phyloP scores from a whole-genome alignment of 2,329 filamentous ascomycete species.

The Emydomyces testavorans region DNA sequence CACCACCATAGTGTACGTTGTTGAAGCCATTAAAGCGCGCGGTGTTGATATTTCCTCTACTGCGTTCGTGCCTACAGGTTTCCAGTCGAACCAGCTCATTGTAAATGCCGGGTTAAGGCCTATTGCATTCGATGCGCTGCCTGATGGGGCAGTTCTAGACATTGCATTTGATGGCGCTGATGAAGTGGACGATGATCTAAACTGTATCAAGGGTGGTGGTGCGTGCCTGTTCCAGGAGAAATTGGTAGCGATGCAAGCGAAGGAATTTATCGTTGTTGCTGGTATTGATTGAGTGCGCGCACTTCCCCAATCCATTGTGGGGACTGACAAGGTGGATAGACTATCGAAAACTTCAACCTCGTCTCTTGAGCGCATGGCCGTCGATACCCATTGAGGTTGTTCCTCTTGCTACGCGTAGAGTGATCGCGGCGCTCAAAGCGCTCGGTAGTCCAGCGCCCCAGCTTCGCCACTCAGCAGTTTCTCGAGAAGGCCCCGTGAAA shows the following conservation, averaged over 20 bases:
- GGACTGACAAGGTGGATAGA: constrained; percentile 40
- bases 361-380: constrained; percentile 67
- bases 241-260: constrained; percentile 72
- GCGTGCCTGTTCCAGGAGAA: constrained; percentile 99
- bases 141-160: constrained; percentile 56
- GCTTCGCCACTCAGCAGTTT: constrained; percentile 59
- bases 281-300: constrained; percentile 42
- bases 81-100: constrained; percentile 80
- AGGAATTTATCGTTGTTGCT: constrained; percentile 78
- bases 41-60: constrained; percentile 45
- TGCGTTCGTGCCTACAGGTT: constrained; percentile 84
- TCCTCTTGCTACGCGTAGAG: constrained; percentile 66
- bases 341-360: constrained; percentile 73
- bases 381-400: constrained; percentile 87
- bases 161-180: constrained; percentile 94
- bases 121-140: constrained; percentile 65
- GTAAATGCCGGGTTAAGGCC: constrained; percentile 64
- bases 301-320: background rate
- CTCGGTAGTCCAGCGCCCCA: constrained; percentile 62
- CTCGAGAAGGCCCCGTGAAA: constrained; percentile 63
- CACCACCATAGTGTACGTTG: constrained; percentile 56
- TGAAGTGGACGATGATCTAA: constrained; percentile 87
- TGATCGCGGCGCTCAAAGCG: constrained; percentile 58
- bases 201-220: constrained; percentile 95
- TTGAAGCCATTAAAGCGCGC: constrained; percentile 50